Conservation (phyloP, 1,284 basidiomycete genomes). For the Irpex sp. region DNA sequence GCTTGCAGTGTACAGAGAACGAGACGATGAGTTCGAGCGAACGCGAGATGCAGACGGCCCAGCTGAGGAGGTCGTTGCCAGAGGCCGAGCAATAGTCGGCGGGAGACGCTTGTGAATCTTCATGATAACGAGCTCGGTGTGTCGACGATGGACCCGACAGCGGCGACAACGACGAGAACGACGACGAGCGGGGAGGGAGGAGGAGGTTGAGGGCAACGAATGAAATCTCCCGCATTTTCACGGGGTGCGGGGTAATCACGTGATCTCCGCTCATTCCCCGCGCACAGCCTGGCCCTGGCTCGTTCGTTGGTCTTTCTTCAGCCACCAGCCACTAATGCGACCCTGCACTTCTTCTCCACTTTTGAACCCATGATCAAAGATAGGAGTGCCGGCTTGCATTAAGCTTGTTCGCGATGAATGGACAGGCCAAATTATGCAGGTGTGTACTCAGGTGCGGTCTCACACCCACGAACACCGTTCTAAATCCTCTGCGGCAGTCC, state of each 20-base stretch:
- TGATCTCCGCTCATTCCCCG: background rate
- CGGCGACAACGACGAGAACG: slow-evolving; percentile 4
- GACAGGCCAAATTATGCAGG: too few relatives aligned
- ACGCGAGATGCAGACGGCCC: slow-evolving; percentile 34
- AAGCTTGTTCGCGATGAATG: too few relatives aligned
- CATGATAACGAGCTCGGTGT: slow-evolving; percentile 31
- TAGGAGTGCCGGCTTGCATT: too few relatives aligned
- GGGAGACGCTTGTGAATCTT: slow-evolving; percentile 54
- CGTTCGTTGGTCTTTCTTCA: background rate
- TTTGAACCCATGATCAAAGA: too few relatives aligned
- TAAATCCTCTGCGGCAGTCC: too few relatives aligned
- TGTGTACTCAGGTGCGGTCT: too few relatives aligned
- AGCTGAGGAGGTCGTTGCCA: slow-evolving; percentile 17
- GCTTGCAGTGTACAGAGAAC: slow-evolving; percentile 37
- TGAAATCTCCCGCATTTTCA: background rate
- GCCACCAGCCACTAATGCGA: background rate
- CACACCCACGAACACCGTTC: too few relatives aligned
- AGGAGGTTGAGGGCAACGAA: background rate
- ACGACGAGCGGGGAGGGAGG: slow-evolving; percentile 7
- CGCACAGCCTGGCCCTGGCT: background rate
- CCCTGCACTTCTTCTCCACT: too few relatives aligned
- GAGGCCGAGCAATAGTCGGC: slow-evolving; percentile 40
- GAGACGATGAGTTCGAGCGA: slow-evolving; percentile 43
- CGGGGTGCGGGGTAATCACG: background rate
- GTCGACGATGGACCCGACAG: slow-evolving; percentile 2